These are phyloP conservation scores for Thelonectria discophora DNA, from an alignment of 2,329 filamentous ascomycete species.

Conservation along the genomic window DNA sequence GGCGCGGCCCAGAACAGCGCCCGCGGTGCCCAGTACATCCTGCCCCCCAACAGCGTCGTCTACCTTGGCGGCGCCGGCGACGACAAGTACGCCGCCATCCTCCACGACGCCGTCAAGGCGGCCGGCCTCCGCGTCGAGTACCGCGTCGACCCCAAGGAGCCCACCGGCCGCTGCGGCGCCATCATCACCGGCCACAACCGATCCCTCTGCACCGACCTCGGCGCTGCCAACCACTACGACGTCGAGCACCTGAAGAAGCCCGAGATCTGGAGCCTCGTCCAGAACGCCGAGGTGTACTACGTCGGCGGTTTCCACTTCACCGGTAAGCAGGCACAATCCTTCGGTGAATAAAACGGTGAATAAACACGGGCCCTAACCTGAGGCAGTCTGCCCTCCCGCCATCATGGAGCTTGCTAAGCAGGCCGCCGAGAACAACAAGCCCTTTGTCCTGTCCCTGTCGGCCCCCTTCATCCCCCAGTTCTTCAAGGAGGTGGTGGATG, in stretches of 20 bases:
- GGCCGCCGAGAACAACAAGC: conserved; percentile 89
- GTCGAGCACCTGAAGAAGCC: conserved; percentile 90
- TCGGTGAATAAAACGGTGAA: not conserved
- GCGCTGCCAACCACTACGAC: conserved; percentile 96
- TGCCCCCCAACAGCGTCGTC: conserved; percentile 86
- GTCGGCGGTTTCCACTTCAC: conserved; percentile 98
- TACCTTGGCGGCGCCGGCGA: conserved; percentile 94
- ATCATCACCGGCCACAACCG: conserved; percentile 97
- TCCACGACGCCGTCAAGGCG: conserved; percentile 84
- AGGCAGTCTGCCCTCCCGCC: conserved; percentile 82
- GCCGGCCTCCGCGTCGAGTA: conserved; percentile 95
- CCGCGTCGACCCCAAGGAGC: conserved; percentile 82
- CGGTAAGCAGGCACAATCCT: conserved; percentile 45
- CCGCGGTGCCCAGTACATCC: conserved; percentile 94
- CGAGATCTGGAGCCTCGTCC: conserved; percentile 89
- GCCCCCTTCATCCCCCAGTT: conserved; percentile 97
- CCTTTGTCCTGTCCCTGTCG: conserved; percentile 89
- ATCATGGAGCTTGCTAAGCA: conserved; percentile 91
- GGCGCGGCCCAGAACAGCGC: conserved; percentile 98
- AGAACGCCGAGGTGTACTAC: conserved; percentile 90
- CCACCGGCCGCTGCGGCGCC: conserved; percentile 94
- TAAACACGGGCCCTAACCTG: conserved; percentile 22
- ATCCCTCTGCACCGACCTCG: conserved; percentile 93
- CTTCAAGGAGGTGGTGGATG: conserved; percentile 96
- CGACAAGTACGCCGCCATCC: conserved; percentile 93